Percentiles rank a stretch among this genome's conserved stretches.
Evolutionary conservation across 495 filamentous ascomycete species (phyloP).

Genomic region (Geopyxis carbonaria): DNA sequence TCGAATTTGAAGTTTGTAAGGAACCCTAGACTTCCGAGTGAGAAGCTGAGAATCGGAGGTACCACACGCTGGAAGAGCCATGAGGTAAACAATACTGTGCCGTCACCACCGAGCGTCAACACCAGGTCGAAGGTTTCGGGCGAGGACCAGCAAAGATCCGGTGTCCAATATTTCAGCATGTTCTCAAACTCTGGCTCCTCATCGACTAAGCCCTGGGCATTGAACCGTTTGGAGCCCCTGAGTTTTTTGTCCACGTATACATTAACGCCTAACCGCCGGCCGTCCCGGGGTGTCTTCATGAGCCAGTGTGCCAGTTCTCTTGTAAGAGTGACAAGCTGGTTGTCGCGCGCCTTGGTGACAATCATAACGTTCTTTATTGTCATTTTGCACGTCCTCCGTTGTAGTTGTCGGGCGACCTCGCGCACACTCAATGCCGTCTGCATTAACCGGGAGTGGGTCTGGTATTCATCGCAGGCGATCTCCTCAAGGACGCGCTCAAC

Average conservation of each 20-base stretch:
- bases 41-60: constrained; percentile 80
- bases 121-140: constrained; percentile 90
- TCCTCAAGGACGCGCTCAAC: constrained; percentile 90
- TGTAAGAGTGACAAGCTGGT: constrained; percentile 60
- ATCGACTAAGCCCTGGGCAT: constrained; percentile 64
- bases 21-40: constrained; percentile 82
- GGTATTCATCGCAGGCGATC: constrained; percentile 70
- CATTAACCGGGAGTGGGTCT: constrained; percentile 80
- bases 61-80: constrained; percentile 98
- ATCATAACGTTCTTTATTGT: constrained; percentile 70
- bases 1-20: constrained; percentile 91
- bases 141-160: constrained; percentile 51
- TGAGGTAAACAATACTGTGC: constrained; percentile 83
- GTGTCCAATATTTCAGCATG: constrained; percentile 64
- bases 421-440: constrained; percentile 89
- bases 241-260: constrained; percentile 82
- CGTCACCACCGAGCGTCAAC: constrained; percentile 87
- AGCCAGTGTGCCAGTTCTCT: constrained; percentile 67
- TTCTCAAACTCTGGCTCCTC: constrained; percentile 49
- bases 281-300: constrained; percentile 48
- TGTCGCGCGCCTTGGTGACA: constrained; percentile 75
- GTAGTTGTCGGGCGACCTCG: constrained; percentile 85
- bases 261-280: constrained; percentile 6
- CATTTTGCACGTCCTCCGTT: constrained; percentile 47
- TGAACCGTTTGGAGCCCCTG: constrained; percentile 69